Percentiles rank a stretch among this genome's conserved stretches.
These are phyloP conservation scores for Aspergillus sclerotiicarbonarius DNA, from an alignment of 495 filamentous ascomycete genomes.

Conservation along the genomic window DNA sequence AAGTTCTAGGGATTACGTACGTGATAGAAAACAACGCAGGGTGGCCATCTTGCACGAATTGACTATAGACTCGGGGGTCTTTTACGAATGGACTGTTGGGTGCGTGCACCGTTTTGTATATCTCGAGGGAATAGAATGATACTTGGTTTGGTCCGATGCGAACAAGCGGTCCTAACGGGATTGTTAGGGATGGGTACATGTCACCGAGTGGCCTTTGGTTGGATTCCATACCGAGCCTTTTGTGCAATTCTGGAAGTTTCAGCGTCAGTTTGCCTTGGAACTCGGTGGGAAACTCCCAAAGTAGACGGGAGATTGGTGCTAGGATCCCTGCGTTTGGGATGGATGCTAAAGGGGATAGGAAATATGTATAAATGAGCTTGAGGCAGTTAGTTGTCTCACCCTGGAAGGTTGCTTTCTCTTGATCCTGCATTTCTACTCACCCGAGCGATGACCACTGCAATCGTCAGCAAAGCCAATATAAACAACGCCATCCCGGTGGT, in stretches of 20 bases:
- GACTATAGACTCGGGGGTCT: background rate
- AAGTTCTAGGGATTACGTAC: too few relatives aligned
- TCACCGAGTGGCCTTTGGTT: too few relatives aligned
- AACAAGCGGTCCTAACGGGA: background rate
- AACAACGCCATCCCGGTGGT: too few relatives aligned
- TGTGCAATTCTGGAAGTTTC: background rate
- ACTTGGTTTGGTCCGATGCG: conserved; percentile 1
- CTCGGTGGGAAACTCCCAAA: conserved; percentile 1
- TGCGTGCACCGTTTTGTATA: background rate
- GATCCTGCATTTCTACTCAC: background rate
- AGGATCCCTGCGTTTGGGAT: background rate
- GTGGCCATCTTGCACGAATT: conserved; percentile 2
- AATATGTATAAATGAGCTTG: background rate
- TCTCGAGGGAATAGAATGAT: background rate
- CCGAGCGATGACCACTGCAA: background rate
- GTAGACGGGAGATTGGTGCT: background rate
- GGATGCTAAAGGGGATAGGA: background rate
- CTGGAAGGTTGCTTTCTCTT: background rate
- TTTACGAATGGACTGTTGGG: background rate
- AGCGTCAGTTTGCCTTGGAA: background rate
- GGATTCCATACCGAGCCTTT: background rate
- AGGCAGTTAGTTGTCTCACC: background rate
- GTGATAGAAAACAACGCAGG: background rate
- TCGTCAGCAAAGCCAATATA: too few relatives aligned
- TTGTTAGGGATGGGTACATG: background rate